Conservation (phyloP, 192 early-diverging fungal genomes). For the Gaertneriomyces semiglobifer region DNA sequence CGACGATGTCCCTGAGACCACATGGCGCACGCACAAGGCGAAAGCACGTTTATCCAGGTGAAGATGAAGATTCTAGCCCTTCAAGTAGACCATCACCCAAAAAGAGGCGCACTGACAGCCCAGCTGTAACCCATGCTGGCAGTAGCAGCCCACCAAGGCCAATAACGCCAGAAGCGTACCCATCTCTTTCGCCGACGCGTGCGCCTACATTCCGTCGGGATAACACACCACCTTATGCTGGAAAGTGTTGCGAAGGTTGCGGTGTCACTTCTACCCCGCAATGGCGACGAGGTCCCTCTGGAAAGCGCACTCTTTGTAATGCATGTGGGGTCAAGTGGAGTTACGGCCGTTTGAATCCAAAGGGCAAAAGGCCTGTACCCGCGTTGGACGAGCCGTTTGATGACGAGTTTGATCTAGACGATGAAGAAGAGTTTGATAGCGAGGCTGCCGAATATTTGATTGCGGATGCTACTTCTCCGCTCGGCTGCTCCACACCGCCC, state of each 20-base stretch:
- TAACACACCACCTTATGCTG: conserved; percentile 29
- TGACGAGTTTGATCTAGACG: conserved; percentile 9
- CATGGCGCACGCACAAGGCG: conserved; percentile 21
- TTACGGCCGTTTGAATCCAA: conserved; percentile 32
- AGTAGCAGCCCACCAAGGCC: not conserved
- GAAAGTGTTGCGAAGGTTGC: conserved; percentile 54
- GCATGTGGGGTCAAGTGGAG: conserved; percentile 74
- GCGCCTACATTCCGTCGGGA: conserved; percentile 9
- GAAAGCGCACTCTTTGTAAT: conserved; percentile 89
- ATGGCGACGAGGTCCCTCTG: conserved; percentile 91
- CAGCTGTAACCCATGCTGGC: not conserved
- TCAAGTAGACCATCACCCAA: not conserved
- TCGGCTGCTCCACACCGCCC: not conserved
- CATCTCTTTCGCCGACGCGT: not conserved
- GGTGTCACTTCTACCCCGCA: conserved; percentile 86
- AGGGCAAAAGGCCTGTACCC: conserved; percentile 7
- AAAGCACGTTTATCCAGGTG: conserved; percentile 22
- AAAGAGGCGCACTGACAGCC: conserved; percentile 14
- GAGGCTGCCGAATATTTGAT: not conserved
- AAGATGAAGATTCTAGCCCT: conserved; percentile 25
- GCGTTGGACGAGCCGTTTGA: not conserved
- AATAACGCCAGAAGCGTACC: not conserved
- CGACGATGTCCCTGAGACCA: conserved; percentile 26
- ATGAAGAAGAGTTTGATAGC: conserved; percentile 1
- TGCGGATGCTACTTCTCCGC: not conserved